Percentiles rank a stretch among this genome's conserved stretches.
phyloP scores from a whole-genome alignment of 495 filamentous ascomycete genomes.

The Penicillium mononematosum region DNA sequence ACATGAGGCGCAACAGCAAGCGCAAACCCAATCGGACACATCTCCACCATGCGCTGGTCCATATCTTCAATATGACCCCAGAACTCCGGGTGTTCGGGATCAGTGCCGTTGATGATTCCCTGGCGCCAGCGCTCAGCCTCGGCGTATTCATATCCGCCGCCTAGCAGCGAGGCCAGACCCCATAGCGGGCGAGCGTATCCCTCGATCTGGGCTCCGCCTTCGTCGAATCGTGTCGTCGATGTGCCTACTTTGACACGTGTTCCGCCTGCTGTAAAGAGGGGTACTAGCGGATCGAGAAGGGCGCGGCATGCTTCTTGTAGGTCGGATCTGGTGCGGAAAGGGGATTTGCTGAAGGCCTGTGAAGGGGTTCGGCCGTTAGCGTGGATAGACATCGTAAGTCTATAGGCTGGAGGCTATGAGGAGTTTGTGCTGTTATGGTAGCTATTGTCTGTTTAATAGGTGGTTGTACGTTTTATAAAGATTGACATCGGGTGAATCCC shows the following conservation, averaged over 20 bases:
- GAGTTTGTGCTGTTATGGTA: not conserved
- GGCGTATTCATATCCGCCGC: constrained; percentile 61
- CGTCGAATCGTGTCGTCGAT: constrained; percentile 68
- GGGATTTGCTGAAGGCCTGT: constrained; percentile 33
- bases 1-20: constrained; percentile 58
- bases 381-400: constrained; percentile 30
- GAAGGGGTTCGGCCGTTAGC: constrained; percentile 32
- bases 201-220: constrained; percentile 74
- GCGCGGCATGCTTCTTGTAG: constrained; percentile 58
- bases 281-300: constrained; percentile 61
- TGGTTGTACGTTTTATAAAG: not conserved
- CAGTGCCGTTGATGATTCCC: constrained; percentile 65
- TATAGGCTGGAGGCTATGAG: not conserved
- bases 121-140: constrained; percentile 63
- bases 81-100: constrained; percentile 64
- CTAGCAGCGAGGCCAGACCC: constrained; percentile 68
- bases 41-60: constrained; percentile 83
- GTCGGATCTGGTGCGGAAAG: constrained; percentile 44
- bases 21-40: constrained; percentile 70
- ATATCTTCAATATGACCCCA: constrained; percentile 72
- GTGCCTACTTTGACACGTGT: constrained; percentile 60
- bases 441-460: not conserved
- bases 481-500: not conserved
- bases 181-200: constrained; percentile 73
- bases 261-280: constrained; percentile 60